A percentile compares a stretch with the other conserved stretches of the same genome.
phyloP scores from a whole-genome alignment of 164 flowering plant species.

The Vitis riparia region DNA sequence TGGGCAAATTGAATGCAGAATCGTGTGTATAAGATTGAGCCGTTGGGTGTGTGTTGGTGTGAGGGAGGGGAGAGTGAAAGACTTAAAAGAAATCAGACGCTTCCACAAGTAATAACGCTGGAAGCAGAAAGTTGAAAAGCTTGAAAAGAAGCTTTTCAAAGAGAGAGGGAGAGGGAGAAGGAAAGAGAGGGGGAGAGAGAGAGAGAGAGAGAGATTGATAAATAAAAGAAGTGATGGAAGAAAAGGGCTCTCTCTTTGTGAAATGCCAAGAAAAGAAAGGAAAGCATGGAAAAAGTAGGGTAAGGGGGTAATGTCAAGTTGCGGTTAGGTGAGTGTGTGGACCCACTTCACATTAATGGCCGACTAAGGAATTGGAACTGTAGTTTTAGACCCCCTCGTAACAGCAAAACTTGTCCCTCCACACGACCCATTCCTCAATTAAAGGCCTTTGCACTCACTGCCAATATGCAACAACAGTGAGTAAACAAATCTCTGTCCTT shows the following conservation, averaged over 20 bases:
- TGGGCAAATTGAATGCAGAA: conserved; percentile 16
- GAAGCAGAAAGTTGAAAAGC: conserved; percentile 27
- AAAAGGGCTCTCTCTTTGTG: conserved; percentile 1
- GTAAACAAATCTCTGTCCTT: conserved; percentile 5
- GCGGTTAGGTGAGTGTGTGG: conserved; percentile 42
- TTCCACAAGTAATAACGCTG: conserved; percentile 18
- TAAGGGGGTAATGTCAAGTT: conserved; percentile 13
- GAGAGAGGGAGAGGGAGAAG: conserved; percentile 11
- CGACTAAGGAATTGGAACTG: conserved; percentile 37
- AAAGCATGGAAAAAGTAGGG: not conserved
- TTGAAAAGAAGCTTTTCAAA: conserved; percentile 16
- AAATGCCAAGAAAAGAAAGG: conserved; percentile 15
- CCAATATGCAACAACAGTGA: conserved; percentile 3
- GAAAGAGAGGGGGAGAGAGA: conserved; percentile 2
- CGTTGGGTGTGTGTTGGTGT: conserved; percentile 1
- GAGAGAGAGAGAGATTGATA: conserved; percentile 3
- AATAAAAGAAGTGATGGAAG: not conserved
- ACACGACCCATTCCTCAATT: conserved; percentile 5
- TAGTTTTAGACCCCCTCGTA: conserved; percentile 20
- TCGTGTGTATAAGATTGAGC: conserved; percentile 7
- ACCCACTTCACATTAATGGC: conserved; percentile 36
- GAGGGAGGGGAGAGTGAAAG: conserved; percentile 3
- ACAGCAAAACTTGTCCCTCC: conserved; percentile 21
- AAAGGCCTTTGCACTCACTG: not conserved
- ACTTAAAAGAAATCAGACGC: conserved; percentile 14